Evolutionary conservation across 2,329 filamentous ascomycete species (phyloP).

Genomic region (Ophiostoma himal-ulmi): DNA sequence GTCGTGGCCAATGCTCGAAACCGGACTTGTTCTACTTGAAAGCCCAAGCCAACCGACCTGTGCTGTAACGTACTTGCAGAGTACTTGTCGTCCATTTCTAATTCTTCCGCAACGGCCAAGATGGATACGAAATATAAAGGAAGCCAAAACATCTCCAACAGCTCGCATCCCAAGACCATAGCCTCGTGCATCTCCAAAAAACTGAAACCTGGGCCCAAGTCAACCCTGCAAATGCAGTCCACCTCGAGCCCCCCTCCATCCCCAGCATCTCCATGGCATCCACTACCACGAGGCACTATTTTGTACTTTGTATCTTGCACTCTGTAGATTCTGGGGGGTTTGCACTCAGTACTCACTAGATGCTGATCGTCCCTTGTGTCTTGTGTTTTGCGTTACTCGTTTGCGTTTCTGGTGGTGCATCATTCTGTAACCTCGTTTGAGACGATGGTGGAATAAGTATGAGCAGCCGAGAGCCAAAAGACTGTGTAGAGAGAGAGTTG

Average conservation of each 20-base stretch:
- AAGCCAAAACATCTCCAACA: not conserved
- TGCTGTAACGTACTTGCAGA: not conserved
- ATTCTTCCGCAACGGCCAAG: no score
- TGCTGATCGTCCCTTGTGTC: no score
- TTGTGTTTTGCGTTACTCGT: not conserved
- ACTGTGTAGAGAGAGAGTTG: no score
- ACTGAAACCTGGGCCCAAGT: not conserved
- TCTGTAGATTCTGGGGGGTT: no score
- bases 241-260: not conserved
- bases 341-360: no score
- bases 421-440: constrained; percentile 7
- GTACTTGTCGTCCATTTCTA: no score
- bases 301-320: not conserved
- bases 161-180: not conserved
- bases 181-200: not conserved
- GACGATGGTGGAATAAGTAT: not conserved
- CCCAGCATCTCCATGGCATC: not conserved
- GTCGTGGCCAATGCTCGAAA: constrained; percentile 2
- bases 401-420: not conserved
- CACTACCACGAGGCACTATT: constrained; percentile 1
- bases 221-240: not conserved
- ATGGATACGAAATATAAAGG: no score
- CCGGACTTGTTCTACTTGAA: not conserved
- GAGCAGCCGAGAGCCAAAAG: no score
- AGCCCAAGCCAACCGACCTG: not conserved